Evolutionary conservation across 2,329 filamentous ascomycete genomes (phyloP).

Genomic region (Aureobasidium melanogenum): DNA sequence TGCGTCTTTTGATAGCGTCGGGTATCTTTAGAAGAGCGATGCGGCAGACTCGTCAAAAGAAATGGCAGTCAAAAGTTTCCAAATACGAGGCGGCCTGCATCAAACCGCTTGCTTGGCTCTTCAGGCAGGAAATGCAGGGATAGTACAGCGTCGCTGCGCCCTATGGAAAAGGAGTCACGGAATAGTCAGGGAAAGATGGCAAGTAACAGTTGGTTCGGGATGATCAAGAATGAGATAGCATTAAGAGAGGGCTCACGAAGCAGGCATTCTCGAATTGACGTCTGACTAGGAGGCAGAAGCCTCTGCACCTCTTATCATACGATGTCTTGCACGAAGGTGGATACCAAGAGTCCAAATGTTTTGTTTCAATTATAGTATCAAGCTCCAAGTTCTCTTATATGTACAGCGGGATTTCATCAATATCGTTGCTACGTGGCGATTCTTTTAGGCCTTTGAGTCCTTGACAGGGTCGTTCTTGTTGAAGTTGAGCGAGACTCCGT

Average conservation of each 20-base stretch:
- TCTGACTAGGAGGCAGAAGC: too few species aligned
- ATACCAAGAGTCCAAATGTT: background rate
- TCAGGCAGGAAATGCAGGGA: background rate
- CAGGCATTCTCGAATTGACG: too few species aligned
- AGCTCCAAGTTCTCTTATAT: background rate
- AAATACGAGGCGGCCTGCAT: background rate
- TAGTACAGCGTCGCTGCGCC: background rate
- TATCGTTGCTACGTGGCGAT: background rate
- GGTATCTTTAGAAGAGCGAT: background rate
- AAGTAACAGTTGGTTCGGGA: too few species aligned
- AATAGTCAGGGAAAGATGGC: too few species aligned
- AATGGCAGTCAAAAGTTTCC: background rate
- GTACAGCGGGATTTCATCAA: background rate
- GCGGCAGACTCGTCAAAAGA: background rate
- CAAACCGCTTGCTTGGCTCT: background rate
- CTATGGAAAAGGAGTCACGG: too few species aligned
- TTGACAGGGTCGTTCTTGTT: slow-evolving; percentile 51
- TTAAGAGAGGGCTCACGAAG: too few species aligned
- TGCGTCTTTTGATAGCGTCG: background rate
- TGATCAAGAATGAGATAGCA: too few species aligned
- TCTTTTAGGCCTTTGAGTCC: background rate
- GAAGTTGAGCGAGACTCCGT: slow-evolving; percentile 85
- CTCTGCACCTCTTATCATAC: too few species aligned
- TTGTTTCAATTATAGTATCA: background rate
- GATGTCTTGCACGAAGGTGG: too few species aligned